Evolutionary conservation across 345 rosid species (phyloP), one percentile per base, ranked within the genome.

Genomic region (Syzygium aromaticum): DNA sequence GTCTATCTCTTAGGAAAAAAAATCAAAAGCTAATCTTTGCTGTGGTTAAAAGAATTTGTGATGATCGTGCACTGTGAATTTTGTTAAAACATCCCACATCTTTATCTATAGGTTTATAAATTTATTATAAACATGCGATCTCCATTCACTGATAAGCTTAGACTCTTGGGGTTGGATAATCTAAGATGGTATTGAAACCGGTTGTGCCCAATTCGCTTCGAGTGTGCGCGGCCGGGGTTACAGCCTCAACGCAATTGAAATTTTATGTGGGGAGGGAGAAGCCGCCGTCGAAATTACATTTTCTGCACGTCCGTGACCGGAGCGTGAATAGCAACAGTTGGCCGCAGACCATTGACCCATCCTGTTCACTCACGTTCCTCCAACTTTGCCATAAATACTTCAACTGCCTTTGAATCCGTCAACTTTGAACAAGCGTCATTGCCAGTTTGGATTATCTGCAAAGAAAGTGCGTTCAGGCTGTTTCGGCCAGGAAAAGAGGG

Each of bases 101-200:
- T 33, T 33, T 38, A 73, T 73, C 1, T 19, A 30, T 2, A 7
- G 5, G 7, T 73, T 4, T 22, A 23, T 56, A 56, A 23, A 5
- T 23, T 23, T 5, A 33, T 0, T 38, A 17, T 8, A 33, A 19
- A 10, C 11, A 38, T 1, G 10, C 27, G 2, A 0, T 0, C 13
- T 73, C 27, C 25, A 33, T 30, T 2, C 6, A 64, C 22, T 5
- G 2, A 38, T 73, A 10, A 38, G 11, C 3, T 10, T 10, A 38
- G 21, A 73, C 7, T 38, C 33, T 9, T 73, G 23, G 1, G 49
- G 22, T 73, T 73, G 13, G 21, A 73, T 33, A 73, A 19, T 73
- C 14, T 10, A 73, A 73, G 1, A 73, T 1, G 4, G 80, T 4
- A 67, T 19, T 3, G 9, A 11, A 73, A 4, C 0, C 5, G 1